A percentile compares a stretch with the other conserved stretches of the same genome.
Conservation (phyloP, 352 stramenopile species). For the Peronosclerospora sorghi region DNA sequence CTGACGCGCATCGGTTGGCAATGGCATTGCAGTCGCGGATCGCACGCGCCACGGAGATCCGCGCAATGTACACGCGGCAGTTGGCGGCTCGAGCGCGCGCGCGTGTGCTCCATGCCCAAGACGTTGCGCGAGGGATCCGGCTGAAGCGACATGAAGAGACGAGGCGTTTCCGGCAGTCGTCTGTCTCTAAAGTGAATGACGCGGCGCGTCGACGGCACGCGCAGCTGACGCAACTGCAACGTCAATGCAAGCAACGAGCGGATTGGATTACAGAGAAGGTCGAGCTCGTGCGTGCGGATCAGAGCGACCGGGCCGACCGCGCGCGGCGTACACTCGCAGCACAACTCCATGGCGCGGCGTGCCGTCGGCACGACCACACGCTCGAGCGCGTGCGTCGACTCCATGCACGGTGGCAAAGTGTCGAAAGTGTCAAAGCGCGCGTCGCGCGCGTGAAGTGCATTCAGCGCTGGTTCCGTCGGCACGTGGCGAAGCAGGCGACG, state of each 20-base stretch:
- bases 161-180: constrained; percentile 21
- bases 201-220: constrained; percentile 35
- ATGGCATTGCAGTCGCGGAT: constrained; percentile 35
- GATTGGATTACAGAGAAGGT: constrained; percentile 41
- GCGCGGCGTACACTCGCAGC: constrained; percentile 26
- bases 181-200: constrained; percentile 34
- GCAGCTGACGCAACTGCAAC: constrained; percentile 29
- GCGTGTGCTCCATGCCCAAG: constrained; percentile 44
- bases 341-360: constrained; percentile 39
- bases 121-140: constrained; percentile 38
- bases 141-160: constrained; percentile 36
- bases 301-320: constrained; percentile 26
- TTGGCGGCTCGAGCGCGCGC: constrained; percentile 28
- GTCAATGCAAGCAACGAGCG: constrained; percentile 33
- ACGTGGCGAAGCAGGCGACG: constrained; percentile 32
- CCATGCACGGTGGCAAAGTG: constrained; percentile 50
- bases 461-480: constrained; percentile 59
- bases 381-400: constrained; percentile 40
- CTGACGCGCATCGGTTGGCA: constrained; percentile 9
- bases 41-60: constrained; percentile 37
- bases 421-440: constrained; percentile 53
- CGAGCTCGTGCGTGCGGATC: constrained; percentile 33
- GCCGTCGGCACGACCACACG: constrained; percentile 39
- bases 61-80: constrained; percentile 28
- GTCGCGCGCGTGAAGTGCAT: constrained; percentile 56